A percentile compares a stretch with the other conserved stretches of the same genome.
Conservation (phyloP, 2,329 filamentous ascomycete genomes). For the Aspergillus tamarii region DNA sequence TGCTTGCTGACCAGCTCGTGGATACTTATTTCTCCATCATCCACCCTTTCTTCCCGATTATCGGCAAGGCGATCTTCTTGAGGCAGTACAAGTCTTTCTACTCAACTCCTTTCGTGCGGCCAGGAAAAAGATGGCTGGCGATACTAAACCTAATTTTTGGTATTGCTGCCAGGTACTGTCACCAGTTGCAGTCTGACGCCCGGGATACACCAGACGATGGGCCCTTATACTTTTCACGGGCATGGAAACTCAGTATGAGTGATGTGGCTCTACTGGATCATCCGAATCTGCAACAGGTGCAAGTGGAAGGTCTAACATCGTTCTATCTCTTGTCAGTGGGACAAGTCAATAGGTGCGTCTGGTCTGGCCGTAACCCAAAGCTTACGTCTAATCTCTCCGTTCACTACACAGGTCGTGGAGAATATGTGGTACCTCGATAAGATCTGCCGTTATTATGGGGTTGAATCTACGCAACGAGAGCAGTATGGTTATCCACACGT, state of each 20-base stretch:
- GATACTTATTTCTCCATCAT: constrained; percentile 43
- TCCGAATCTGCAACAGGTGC: constrained; percentile 48
- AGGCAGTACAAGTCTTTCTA: constrained; percentile 44
- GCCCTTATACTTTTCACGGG: constrained; percentile 46
- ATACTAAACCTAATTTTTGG: constrained; percentile 51
- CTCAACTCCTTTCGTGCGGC: constrained; percentile 32
- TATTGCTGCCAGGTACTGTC: constrained; percentile 43
- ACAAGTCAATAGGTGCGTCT: constrained; percentile 47
- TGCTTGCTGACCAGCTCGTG: constrained; percentile 44
- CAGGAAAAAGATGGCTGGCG: constrained; percentile 45
- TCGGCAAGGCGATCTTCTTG: constrained; percentile 44
- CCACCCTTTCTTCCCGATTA: constrained; percentile 47
- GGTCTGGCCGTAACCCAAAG: neutral
- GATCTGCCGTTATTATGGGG: constrained; percentile 46
- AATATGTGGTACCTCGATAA: constrained; percentile 44
- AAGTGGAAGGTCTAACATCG: constrained; percentile 45
- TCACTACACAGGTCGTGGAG: constrained; percentile 43
- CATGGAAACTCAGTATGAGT: constrained; percentile 44
- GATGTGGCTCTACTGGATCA: constrained; percentile 41
- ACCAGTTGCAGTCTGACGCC: constrained; percentile 32
- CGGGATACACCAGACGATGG: constrained; percentile 38
- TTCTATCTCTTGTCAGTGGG: constrained; percentile 46
- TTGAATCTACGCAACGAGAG: constrained; percentile 48
- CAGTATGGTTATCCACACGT: constrained; percentile 35
- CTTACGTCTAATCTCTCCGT: neutral